Percentiles rank a stretch among this genome's conserved stretches.
Evolutionary conservation across 176 grass and related monocot species (phyloP).

Genomic region (Secale cereale): DNA sequence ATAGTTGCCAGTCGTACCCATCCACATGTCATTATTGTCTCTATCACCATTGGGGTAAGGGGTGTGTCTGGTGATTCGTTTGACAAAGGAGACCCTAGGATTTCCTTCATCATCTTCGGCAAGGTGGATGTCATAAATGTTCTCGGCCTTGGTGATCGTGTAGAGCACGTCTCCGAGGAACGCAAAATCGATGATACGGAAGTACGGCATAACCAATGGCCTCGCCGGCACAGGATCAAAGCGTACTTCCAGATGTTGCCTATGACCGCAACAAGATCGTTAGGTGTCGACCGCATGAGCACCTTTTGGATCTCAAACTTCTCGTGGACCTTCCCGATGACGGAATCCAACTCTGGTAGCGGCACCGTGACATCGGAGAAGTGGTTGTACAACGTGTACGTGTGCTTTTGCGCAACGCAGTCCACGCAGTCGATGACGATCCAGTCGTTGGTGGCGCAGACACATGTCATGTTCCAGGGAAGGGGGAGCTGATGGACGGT

Average conservation of each 20-base stretch:
- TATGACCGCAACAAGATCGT: neutral
- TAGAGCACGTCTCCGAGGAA: neutral
- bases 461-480: neutral
- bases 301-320: neutral
- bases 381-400: neutral
- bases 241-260: neutral
- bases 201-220: neutral
- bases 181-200: neutral
- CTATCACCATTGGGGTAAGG: neutral
- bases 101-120: neutral
- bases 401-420: neutral
- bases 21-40: neutral
- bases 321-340: neutral
- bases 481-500: neutral
- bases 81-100: neutral
- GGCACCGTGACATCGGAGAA: neutral
- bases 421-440: neutral
- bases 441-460: neutral
- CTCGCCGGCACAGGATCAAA: neutral
- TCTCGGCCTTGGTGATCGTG: neutral
- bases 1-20: no score
- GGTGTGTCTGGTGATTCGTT: neutral
- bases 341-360: neutral
- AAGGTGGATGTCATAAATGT: neutral
- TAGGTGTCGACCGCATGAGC: neutral